Evolutionary conservation across 441 rosid genomes (phyloP), one percentile per base, ranked within the genome.

Genomic region (Arabidopsis lyrata): DNA sequence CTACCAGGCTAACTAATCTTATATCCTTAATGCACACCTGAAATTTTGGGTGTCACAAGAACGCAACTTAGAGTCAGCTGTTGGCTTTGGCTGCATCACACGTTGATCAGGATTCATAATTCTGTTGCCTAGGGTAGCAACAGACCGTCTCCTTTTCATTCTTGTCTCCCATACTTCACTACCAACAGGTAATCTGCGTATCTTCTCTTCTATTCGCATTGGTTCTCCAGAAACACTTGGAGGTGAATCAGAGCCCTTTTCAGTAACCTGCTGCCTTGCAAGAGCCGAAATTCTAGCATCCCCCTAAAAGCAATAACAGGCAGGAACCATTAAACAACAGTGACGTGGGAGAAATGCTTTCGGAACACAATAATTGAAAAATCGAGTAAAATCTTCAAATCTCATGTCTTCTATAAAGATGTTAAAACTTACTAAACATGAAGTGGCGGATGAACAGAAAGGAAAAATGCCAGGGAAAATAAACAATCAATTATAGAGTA

Each of bases 101-200:
- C 88, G 88, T 66, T 82, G 90, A 63, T 91, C 96, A 86, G 82
- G 72, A 72, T 78, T 82, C 57, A 84, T 39, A 76, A 82, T 78
- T 85, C 97, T 85, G 73, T 75, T 82, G 56, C 89, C 86, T 63
- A 90, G 86, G 73, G 90, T 77, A 56, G 91, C 92, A 82, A 89
- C 92, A 81, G 99, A 95, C 56, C 96, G 91, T 80, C 88, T 95
- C 81, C 90, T 87, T 83, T 91, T 95, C 86, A 86, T 89, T 84
- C 86, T 95, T 69, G 84, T 88, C 58, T 92, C 99, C 98, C 99
- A 92, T 77, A 88, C 94, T 76, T 95, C 99, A 70, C 96, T 92
- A 61, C 88, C 93, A 66, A 87, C 84, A 48, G 96, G 92, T 78
- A 95, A 78, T 80, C 85, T 86, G 58, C 88, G 92, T 42, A 89